Evolutionary conservation across 352 stramenopile species (phyloP), one percentile per base, ranked within the genome.

Genomic region (Phytopythium oedochilum): DNA sequence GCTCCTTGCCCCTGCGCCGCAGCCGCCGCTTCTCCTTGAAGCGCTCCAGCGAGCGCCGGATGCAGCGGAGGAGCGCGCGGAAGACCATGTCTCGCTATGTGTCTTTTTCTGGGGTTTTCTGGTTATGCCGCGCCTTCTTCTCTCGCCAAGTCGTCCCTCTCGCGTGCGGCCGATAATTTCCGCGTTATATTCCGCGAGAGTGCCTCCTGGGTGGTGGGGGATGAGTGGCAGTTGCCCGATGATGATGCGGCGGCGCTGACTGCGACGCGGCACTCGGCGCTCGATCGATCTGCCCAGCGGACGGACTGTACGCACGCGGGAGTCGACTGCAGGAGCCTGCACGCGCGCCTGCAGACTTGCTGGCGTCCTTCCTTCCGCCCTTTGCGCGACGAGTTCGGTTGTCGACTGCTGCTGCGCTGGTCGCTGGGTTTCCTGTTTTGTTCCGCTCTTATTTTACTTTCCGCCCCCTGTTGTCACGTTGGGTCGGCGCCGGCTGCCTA

Each of bases 11-110:
- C 40, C 25, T 23, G 45, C 29, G 29, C 9, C 45, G 45, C 26
- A 52, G 29, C 22, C 49, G 34, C 22, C 36, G 49, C 53, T 64
- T 71, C 61, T 58, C 53, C 39, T 63, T 68, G 4, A 68, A 63
- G 43, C 58, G 68, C 57, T 63, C 44, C 26, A 76, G 61, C 38
- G 69, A 55, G 58, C 61, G 61, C 26, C 64, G 61, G 48, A 76
- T 63, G 56, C 64, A 76, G 45, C 64, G 61, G 44, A 73, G 54
- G 10, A 76, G 61, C 52, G 68, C 55, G 52, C 69, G 71, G 53
- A 76, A 71, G 60, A 55, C 49, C 51, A 76, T 76, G 35, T 12
- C 31, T 22, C 11, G 5, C 11, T 22, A 23, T 52, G 28, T 39
- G 17, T 36, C 5, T 39, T 26, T 52, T 53, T 40, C 31, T 39